Evolutionary conservation across 441 rosid species (phyloP).

Genomic region (Erodium texanum): DNA sequence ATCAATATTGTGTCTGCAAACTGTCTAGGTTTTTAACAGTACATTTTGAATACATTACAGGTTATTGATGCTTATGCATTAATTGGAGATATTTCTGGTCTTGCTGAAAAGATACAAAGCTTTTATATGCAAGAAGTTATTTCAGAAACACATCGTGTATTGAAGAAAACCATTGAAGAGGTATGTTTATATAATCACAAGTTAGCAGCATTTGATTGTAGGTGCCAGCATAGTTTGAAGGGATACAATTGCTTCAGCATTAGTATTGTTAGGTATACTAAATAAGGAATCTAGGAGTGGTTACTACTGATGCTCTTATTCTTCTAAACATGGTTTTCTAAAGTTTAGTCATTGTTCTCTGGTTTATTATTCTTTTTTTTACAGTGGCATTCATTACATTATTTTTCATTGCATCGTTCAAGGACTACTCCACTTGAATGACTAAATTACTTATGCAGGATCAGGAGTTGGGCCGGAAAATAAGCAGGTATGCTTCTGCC

Average conservation of each 20-base stretch:
- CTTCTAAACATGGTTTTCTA: neutral
- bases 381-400: neutral
- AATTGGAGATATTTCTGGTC: conserved; percentile 95
- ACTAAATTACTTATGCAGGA: conserved; percentile 53
- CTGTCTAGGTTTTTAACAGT: conserved; percentile 16
- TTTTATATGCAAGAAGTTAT: conserved; percentile 97
- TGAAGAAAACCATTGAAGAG: conserved; percentile 67
- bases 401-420: conserved; percentile 13
- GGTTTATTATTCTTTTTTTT: conserved; percentile 1
- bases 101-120: conserved; percentile 96
- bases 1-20: conserved; percentile 2
- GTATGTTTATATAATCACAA: conserved; percentile 32
- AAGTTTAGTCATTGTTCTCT: conserved; percentile 7
- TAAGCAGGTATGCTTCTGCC: conserved; percentile 51
- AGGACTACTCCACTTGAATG: conserved; percentile 21
- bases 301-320: neutral
- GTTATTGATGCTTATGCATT: conserved; percentile 97
- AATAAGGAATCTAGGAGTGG: neutral
- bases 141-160: conserved; percentile 71
- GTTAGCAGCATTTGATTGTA: neutral
- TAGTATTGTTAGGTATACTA: neutral
- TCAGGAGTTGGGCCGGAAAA: conserved; percentile 45
- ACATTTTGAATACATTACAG: conserved; percentile 32
- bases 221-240: neutral
- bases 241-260: neutral